These are phyloP conservation scores for Colletotrichum lini DNA, from an alignment of 2,329 filamentous ascomycete genomes.

Conservation along the genomic window DNA sequence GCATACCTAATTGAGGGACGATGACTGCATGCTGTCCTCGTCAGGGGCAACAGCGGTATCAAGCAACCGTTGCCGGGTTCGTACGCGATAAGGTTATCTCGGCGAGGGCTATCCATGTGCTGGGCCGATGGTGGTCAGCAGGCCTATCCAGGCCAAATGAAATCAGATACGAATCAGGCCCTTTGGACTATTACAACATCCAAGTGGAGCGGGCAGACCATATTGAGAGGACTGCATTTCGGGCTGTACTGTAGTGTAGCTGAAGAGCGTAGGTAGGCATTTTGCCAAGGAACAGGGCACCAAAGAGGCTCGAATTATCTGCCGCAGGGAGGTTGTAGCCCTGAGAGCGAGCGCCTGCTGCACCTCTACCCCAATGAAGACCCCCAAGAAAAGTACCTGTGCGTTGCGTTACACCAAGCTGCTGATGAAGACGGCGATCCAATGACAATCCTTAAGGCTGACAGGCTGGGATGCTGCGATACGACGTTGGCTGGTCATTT, in stretches of 20 bases:
- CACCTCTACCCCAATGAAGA: neutral
- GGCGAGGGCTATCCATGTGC: neutral
- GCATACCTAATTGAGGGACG: neutral
- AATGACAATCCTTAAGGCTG: slow-evolving; percentile 19
- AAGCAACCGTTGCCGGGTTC: neutral
- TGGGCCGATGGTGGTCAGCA: slow-evolving; percentile 3
- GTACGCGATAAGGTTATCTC: slow-evolving; percentile 23
- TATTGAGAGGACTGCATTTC: slow-evolving; percentile 11
- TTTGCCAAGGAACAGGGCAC: neutral
- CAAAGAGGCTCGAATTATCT: neutral
- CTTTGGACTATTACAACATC: neutral
- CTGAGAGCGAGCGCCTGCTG: neutral
- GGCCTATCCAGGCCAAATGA: neutral
- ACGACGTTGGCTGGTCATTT: neutral
- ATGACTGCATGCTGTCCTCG: neutral
- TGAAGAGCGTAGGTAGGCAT: slow-evolving; percentile 11
- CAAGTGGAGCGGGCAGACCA: neutral
- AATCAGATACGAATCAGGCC: slow-evolving; percentile 3
- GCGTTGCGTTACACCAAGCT: neutral
- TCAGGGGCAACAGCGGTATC: neutral
- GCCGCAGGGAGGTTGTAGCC: no score
- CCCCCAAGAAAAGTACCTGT: neutral
- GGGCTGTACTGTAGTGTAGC: neutral
- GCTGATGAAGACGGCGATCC: neutral
- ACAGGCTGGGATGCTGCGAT: neutral